Base-by-base conservation (phyloP, 2,329 filamentous ascomycete species). In the Colletotrichum caudatum region DNA sequence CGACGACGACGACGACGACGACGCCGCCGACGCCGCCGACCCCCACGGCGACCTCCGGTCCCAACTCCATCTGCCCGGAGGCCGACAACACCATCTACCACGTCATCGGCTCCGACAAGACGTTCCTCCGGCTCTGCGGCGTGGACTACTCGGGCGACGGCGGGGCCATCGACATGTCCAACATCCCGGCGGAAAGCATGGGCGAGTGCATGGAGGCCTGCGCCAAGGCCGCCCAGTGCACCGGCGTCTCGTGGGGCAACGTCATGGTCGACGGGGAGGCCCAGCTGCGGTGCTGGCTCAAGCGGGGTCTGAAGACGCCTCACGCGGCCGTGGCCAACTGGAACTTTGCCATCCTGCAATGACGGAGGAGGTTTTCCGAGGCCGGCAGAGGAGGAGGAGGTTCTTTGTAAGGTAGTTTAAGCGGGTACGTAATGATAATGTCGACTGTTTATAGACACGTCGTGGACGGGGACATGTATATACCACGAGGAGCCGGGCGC, bases 151-250 rank as follows among this genome's bases (percentile, higher is more conserved):
- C 77, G 71, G 80, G 81, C n/a, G 71, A 69, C 2, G 75, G 73
- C 23, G 76, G 76, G n/a, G 81, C 82, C 37, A 75, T 75, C 20
- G 81, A 83, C 69, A 76, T 83, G 48, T 78, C 74, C 20, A 78
- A 77, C 58, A 78, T 82, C 29, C 77, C 77, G 69, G 83, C 82
- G 1, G 76, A 78, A 60, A 84, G 75, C 67, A 80, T 84, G 77
- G 78, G 82, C 66, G 82, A 81, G 33, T 86, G 84, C 75, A 84
- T 86, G 74, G 78, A 81, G 58, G 81, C 81, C 46, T 86, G 84
- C 72, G 83, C 83, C 0, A 79, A 79, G 6, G 81, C 79, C 12
- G 60, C 74, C 3, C 78, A 77, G 23, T 86, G 84, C 72, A 81
- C 80, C 1, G 84, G 81, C 6, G 83, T 80, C 60, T 82, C 83